Evolutionary conservation across 1,284 basidiomycete species (phyloP), one percentile per base, ranked within the genome.

Genomic region (Leccinum variabile): DNA sequence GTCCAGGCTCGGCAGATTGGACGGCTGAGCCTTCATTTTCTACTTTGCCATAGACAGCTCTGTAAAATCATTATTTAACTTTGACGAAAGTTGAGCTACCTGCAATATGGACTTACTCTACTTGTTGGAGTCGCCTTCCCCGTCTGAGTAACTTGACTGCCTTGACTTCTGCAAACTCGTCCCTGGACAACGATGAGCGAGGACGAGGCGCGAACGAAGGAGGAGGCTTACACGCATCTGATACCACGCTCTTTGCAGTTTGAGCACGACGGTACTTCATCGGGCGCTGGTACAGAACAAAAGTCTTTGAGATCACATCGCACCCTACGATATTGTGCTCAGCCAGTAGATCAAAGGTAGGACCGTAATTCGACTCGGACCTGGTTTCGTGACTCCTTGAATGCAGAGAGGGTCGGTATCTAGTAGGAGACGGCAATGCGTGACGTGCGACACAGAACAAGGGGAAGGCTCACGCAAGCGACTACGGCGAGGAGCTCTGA

Each of bases 121-220:
- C 92, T 78, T 94, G 90, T 66, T 94, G 91, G 14, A 95, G 82
- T 33, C 94, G 84, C 60, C 93, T 85, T 28, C 93, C 93, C 50
- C 92, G 86, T 59, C 93, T 81, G 16, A 95, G 83, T 41, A 92
- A 79, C 76, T 95, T 95, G 61, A 92, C 91, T 3, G 91, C 89
- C 72, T 94, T 95, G 57, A 94, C 85, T 66, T 93, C 90, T 14
- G 91, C 91, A 69, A 92, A 95, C 72, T 92, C 92, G 74, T 95
- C 93, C 32, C 92, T 95, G 57, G 30, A 28, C 57, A 35, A 16
- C 61, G 39, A 22, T 71, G 32, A 60, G 66, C 41, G 28, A 49
- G 60, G 63, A 55, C 35, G 54, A 33, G 32, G 18, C 37, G 50
- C 7, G 25, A 62, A 25, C 5, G 1, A 32, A 28, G 37, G 16